phyloP scores from a whole-genome alignment of 345 rosid genomes.

The Ricinus communis region DNA sequence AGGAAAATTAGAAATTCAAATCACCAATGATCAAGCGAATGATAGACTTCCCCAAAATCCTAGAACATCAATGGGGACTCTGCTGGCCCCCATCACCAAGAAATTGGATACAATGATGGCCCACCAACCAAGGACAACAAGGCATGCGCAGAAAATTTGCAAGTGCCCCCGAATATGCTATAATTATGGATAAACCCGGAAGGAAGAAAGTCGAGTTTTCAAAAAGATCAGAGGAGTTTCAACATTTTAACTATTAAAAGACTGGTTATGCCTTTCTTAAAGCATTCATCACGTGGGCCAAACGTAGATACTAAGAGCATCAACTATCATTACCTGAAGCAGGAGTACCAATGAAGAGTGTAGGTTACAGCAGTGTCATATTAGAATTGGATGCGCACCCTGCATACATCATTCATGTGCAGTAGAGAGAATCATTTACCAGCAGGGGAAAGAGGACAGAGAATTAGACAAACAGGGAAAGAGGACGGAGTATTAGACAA shows the following conservation, averaged over 20 bases:
- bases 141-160: background rate
- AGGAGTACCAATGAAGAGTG: constrained; percentile 5
- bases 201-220: background rate
- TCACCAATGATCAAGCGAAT: background rate
- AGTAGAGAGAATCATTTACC: constrained; percentile 9
- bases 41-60: background rate
- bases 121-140: background rate
- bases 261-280: background rate
- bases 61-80: background rate
- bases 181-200: background rate
- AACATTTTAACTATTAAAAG: background rate
- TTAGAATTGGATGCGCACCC: constrained; percentile 18
- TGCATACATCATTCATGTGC: constrained; percentile 15
- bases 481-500: background rate
- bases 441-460: background rate
- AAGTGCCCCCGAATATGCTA: background rate
- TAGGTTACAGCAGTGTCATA: background rate
- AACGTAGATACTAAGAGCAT: constrained; percentile 5
- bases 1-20: background rate
- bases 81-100: background rate
- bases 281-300: constrained; percentile 5
- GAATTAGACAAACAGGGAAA: constrained; percentile 7
- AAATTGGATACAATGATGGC: background rate
- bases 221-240: background rate
- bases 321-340: constrained; percentile 16